Conservation (phyloP, 2,329 filamentous ascomycete genomes). For the Colletotrichum siamense region DNA sequence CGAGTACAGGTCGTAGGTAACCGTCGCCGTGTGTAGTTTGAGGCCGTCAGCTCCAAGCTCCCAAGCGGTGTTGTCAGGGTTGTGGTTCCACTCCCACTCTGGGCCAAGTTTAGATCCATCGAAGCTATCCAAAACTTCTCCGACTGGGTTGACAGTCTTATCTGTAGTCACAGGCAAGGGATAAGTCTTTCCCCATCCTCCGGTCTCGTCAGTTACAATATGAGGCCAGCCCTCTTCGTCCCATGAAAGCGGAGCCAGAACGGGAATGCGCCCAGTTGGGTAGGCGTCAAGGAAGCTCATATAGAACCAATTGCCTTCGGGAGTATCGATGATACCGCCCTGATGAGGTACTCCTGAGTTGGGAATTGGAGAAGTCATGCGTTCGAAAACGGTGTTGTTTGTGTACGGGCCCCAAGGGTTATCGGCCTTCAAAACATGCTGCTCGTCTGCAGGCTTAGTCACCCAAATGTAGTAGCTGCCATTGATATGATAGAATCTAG, state of each 20-base stretch:
- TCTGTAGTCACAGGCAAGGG: slow-evolving; percentile 30
- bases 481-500: slow-evolving; percentile 59
- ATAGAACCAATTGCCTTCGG: slow-evolving; percentile 60
- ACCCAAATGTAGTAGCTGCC: slow-evolving; percentile 58
- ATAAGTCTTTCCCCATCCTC: slow-evolving; percentile 49
- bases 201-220: slow-evolving; percentile 40
- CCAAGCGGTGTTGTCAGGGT: slow-evolving; percentile 56
- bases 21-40: slow-evolving; percentile 50
- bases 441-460: slow-evolving; percentile 45
- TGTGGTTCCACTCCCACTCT: slow-evolving; percentile 67
- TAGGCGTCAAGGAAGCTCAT: slow-evolving; percentile 61
- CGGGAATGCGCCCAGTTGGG: slow-evolving; percentile 60
- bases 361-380: slow-evolving; percentile 30
- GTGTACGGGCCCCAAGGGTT: slow-evolving; percentile 57
- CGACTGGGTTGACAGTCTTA: slow-evolving; percentile 11
- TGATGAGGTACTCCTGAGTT: slow-evolving; percentile 56
- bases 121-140: slow-evolving; percentile 15
- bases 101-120: slow-evolving; percentile 41
- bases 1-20: slow-evolving; percentile 53
- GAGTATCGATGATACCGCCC: slow-evolving; percentile 59
- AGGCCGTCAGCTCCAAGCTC: slow-evolving; percentile 42
- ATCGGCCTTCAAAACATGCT: slow-evolving; percentile 51
- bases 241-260: slow-evolving; percentile 57
- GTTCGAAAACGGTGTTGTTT: slow-evolving; percentile 42
- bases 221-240: slow-evolving; percentile 52